Conservation (phyloP, 2,329 filamentous ascomycete species). For the Xylaria sp. region DNA sequence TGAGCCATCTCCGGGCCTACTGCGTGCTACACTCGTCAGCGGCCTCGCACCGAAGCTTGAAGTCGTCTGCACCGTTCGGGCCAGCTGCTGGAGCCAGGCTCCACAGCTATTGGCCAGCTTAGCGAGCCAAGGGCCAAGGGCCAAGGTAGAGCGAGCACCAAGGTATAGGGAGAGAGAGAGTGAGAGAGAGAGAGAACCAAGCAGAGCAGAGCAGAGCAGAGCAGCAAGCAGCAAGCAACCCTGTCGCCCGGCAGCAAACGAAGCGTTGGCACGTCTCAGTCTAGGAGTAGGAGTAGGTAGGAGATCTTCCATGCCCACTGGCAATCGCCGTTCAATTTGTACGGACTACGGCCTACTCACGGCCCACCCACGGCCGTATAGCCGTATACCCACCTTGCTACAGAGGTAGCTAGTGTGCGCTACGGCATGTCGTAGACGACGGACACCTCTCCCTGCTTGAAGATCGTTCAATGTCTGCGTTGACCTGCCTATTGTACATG, state of each 20-base stretch:
- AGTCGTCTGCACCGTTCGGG: not conserved
- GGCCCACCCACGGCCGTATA: not conserved
- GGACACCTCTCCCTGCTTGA: too few species aligned
- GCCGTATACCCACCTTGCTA: not conserved
- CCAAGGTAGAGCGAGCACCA: not conserved
- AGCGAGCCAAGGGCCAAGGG: not conserved
- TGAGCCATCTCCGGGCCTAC: not conserved
- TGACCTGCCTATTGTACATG: too few species aligned
- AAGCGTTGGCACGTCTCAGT: not conserved
- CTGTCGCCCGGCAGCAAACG: not conserved
- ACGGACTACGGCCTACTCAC: not conserved
- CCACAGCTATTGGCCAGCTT: not conserved
- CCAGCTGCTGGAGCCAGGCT: not conserved
- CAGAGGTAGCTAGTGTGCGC: too few species aligned
- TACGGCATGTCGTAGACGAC: too few species aligned
- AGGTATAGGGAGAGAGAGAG: too few species aligned
- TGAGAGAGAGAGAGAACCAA: too few species aligned
- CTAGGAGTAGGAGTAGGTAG: not conserved
- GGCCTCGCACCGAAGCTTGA: not conserved
- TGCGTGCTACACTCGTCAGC: too few species aligned
- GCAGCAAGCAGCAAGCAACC: not conserved
- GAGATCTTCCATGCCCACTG: not conserved
- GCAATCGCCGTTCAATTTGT: not conserved
- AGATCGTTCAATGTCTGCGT: too few species aligned
- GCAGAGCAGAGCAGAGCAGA: too few species aligned